Evolutionary conservation across 345 rosid species (phyloP), one percentile per base, ranked within the genome.

Genomic region (Populus nigra): DNA sequence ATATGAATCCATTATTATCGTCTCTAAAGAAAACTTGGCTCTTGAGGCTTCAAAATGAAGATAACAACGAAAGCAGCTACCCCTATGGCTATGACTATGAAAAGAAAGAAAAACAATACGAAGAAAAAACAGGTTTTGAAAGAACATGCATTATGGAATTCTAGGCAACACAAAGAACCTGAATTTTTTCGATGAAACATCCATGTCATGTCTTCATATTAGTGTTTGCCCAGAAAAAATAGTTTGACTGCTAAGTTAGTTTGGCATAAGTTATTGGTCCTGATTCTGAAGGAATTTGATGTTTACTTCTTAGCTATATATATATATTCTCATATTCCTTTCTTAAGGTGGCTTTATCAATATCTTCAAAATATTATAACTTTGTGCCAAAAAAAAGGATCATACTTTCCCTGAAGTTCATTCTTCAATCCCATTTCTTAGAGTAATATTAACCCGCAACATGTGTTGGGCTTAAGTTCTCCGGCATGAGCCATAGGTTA

Each of bases 1-100:
- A 65, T 80, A 82, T 22, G 87, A 78, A 68, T 82, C 77, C 9
- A 84, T 38, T n/a, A 36, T 80, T 2, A 84, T 4, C 16, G 74
- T 62, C 59, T 83, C 73, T n/a, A 84, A 20, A 1, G 82, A 67
- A 59, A 86, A 36, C 27, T 70, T 20, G 87, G 89, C 59, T 74
- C 78, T 23, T 84, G 80, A 74, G 87, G 83, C 73, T 77, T 84
- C 45, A 78, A 23, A 66, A 78, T 38, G 65, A 78, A 78, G 45
- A 78, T 31, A 12, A 75, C 36, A 36, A 75, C 15, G 61, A 80
- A 71, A 23, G 77, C 23, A 31, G 33, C 59, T 38, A 74, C 16
- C 22, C 76, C 79, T 55, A 76, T 41, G 9, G 69, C 50, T n/a
- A 74, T 23, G 76, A 76, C 45, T 35, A 82, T 8, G 66, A 80